Conservation (phyloP, 129 eudicot genomes). For the Tanacetum coccineum region DNA sequence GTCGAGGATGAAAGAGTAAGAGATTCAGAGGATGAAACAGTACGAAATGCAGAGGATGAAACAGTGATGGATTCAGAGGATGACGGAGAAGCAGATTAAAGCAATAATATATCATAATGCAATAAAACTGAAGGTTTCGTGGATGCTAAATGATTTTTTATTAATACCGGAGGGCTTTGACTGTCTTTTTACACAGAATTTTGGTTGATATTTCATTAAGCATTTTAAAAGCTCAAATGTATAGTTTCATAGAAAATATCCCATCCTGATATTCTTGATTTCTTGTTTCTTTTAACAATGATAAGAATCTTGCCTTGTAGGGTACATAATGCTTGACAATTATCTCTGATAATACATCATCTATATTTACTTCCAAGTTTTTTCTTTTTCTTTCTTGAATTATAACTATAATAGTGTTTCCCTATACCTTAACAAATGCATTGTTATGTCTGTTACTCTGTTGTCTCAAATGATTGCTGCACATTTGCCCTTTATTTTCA, state of each 20-base stretch:
- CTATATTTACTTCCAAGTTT: neutral
- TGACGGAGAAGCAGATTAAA: too few species aligned
- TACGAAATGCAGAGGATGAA: conserved; percentile 29
- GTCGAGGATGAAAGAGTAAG: conserved; percentile 23
- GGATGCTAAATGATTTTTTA: neutral
- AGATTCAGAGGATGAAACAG: conserved; percentile 14
- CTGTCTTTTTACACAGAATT: neutral
- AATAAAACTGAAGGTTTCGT: conserved; percentile 7
- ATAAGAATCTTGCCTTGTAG: neutral
- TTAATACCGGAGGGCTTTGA: neutral
- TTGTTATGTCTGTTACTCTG: neutral
- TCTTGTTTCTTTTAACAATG: neutral
- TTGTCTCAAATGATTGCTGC: neutral
- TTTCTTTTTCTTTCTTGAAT: neutral
- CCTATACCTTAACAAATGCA: neutral
- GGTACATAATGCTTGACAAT: neutral
- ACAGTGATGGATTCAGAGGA: neutral
- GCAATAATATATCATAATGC: neutral
- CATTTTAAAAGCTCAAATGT: neutral
- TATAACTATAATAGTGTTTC: neutral
- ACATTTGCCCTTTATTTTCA: too few species aligned
- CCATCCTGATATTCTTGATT: neutral
- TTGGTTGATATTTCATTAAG: neutral
- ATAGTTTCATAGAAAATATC: neutral
- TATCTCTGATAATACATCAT: neutral